A percentile compares a stretch with the other conserved stretches of the same genome.
Evolutionary conservation across 495 filamentous ascomycete species (phyloP).

Genomic region (Aspergillus olivimuriae): DNA sequence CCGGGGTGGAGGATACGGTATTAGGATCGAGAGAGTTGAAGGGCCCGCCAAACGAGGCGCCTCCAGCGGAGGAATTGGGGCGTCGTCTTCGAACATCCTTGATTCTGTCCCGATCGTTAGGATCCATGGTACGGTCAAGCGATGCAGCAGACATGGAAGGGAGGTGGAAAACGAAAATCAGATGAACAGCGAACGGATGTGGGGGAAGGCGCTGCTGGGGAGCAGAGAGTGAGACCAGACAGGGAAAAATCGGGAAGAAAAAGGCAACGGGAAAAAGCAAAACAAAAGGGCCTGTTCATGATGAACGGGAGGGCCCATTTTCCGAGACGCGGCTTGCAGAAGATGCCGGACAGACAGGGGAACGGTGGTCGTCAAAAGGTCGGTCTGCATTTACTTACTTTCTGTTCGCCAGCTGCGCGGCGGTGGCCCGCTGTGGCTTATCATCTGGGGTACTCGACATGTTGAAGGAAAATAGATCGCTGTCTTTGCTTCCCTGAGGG

Average conservation of each 20-base stretch:
- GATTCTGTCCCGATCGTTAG: conserved; percentile 25
- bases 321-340: too few species aligned
- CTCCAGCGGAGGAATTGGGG: conserved; percentile 14
- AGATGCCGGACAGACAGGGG: too few species aligned
- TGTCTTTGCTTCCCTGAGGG: conserved; percentile 30
- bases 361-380: conserved; percentile 13
- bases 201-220: background rate
- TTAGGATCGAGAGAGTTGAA: conserved; percentile 25
- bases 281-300: too few species aligned
- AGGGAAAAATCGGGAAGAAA: conserved; percentile 1
- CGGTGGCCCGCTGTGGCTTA: conserved; percentile 43
- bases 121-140: background rate
- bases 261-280: background rate
- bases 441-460: conserved; percentile 41
- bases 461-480: conserved; percentile 22
- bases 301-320: too few species aligned
- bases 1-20: conserved; percentile 21
- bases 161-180: conserved; percentile 1
- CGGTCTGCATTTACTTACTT: conserved; percentile 39
- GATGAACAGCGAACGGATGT: background rate
- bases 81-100: conserved; percentile 29
- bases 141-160: conserved; percentile 1
- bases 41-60: conserved; percentile 22
- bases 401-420: conserved; percentile 46
- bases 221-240: background rate